phyloP scores from a whole-genome alignment of 164 flowering plant genomes.

The Nymphaea thermarum region DNA sequence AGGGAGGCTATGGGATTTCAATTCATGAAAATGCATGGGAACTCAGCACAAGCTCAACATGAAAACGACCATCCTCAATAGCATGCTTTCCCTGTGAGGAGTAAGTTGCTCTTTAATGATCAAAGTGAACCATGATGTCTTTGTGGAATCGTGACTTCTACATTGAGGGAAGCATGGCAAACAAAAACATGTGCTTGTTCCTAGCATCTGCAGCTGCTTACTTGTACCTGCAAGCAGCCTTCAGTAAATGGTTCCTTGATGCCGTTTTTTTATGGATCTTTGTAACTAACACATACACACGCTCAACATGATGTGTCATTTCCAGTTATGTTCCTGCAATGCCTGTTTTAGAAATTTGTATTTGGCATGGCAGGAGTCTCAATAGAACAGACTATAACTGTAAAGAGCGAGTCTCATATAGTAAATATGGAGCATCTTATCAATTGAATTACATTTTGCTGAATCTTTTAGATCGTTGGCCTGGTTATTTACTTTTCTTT shows the following conservation, averaged over 20 bases:
- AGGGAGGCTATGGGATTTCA: slow-evolving; percentile 67
- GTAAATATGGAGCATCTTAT: too few relatives aligned
- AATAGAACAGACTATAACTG: too few relatives aligned
- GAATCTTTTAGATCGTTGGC: not conserved
- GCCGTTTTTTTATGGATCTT: not conserved
- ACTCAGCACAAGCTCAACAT: not conserved
- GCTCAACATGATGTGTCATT: too few relatives aligned
- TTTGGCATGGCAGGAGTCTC: too few relatives aligned
- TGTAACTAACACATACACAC: not conserved
- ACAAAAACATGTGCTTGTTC: not conserved
- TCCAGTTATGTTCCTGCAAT: too few relatives aligned
- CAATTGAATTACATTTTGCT: not conserved
- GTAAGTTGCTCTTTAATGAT: not conserved
- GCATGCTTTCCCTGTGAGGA: not conserved
- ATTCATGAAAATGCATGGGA: slow-evolving; percentile 38
- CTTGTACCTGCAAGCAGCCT: not conserved
- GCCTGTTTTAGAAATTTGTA: too few relatives aligned
- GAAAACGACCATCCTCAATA: not conserved
- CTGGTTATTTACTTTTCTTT: not conserved
- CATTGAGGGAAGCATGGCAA: not conserved
- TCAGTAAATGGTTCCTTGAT: not conserved
- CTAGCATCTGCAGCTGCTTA: too few relatives aligned
- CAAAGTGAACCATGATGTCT: not conserved
- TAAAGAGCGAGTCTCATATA: too few relatives aligned
- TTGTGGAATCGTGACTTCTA: not conserved